Conservation (phyloP, 1,284 basidiomycete genomes). For the Leccinum cinnamomeum region DNA sequence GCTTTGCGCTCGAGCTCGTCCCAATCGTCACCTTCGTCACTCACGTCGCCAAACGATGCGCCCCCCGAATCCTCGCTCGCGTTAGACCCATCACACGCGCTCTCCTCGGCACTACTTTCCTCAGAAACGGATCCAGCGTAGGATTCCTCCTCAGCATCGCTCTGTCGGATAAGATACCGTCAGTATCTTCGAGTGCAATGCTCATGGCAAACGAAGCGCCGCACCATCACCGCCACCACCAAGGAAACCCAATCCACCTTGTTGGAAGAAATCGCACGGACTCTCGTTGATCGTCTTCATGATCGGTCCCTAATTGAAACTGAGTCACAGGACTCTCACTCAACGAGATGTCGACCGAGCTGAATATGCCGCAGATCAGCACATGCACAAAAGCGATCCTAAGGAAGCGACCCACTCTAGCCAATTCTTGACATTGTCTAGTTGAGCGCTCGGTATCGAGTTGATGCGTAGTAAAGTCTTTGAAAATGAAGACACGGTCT, state of each 20-base stretch:
- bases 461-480: constrained; percentile 98
- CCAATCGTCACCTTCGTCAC: constrained; percentile 92
- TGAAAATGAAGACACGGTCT: constrained; percentile 95
- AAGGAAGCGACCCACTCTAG: constrained; percentile 73
- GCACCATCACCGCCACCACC: constrained; percentile 60
- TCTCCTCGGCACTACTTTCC: no score
- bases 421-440: constrained; percentile 98
- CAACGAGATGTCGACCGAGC: constrained; percentile 95
- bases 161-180: constrained; percentile 41
- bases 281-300: constrained; percentile 98
- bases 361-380: constrained; percentile 34
- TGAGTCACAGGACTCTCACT: constrained; percentile 89
- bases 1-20: constrained; percentile 92
- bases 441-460: constrained; percentile 85
- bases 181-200: not conserved
- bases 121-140: no score
- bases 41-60: constrained; percentile 66
- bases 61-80: constrained; percentile 69
- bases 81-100: constrained; percentile 51
- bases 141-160: constrained; percentile 22
- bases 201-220: constrained; percentile 45
- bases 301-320: constrained; percentile 97
- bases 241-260: constrained; percentile 97
- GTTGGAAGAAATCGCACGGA: constrained; percentile 94
- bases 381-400: not conserved